Evolutionary conservation across 371 early-diverging fungal species (phyloP), one percentile per base, ranked within the genome.

Genomic region (Basidiobolus meristosporus): DNA sequence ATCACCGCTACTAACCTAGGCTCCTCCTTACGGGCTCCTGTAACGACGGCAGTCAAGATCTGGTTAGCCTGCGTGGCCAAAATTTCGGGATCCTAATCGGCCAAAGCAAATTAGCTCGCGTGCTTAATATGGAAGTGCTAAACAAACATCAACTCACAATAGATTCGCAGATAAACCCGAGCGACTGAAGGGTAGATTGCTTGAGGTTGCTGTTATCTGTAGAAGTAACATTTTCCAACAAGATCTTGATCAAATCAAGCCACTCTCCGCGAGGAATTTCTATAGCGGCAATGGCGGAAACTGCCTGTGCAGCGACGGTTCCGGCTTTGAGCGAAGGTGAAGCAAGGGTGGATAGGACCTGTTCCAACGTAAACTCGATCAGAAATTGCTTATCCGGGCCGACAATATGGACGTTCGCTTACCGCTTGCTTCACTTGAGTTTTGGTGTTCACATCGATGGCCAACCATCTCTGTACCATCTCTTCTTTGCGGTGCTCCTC

Each of bases 1-100:
- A n/a, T n/a, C n/a, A n/a, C n/a, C n/a, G n/a, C n/a, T n/a, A n/a
- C n/a, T n/a, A n/a, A n/a, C n/a, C n/a, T n/a, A 30, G 75, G 70
- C 52, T 91, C 90, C 37, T 89, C 84, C 46, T 83, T 79, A 36
- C 81, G 74, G 5, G 90, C 91, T 23, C 93, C 93, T 49, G 85
- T 77, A 18, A 84, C 76, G 37, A 96, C 82, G 2, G 91, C 90
- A 16, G 87, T 91, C 47, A 96, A 59, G 46, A 96, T 90, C 18
- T 65, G 57, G 54, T 85, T 82, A 41, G 92, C 66, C 49, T 90
- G 85, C 20, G 61, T 41, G 5, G 68, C 62, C 35, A 96, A 61
- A 32, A 82, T 67, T 20, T 68, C 58, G 7, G 86, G 82, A 37
- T 79, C 69, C n/a, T n/a, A n/a, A n/a, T n/a, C n/a, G n/a, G n/a